Base-by-base conservation (phyloP, 2,329 filamentous ascomycete species). In the Colletotrichum sp. region DNA sequence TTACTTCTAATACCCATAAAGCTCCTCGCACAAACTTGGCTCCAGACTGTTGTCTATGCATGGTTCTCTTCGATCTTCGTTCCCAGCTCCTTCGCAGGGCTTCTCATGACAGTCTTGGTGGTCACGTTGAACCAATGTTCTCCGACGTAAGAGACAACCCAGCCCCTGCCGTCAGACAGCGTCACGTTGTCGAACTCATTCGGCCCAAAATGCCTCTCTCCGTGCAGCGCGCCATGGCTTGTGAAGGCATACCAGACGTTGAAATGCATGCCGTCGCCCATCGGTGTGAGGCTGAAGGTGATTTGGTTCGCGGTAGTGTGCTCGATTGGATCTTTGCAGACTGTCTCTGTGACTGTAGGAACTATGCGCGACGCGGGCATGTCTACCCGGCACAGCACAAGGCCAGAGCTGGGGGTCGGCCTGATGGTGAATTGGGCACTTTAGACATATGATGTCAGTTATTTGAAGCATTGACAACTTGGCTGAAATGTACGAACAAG, bases 191-290 rank as follows among this genome's bases (percentile, higher is more conserved):
- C 36, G 10, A 76, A 66, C 34, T 60, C 55, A 6, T 55, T 9
- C 52, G 52, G 26, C 6, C 52, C 60, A 32, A 76, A 36, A 14
- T 71, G 74, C 14, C 48, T 43, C 14, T 43, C 68, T 4, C 74
- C 74, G 24, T 59, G 43, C 16, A 71, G 12, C 18, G 66, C 61
- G 16, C 28, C 74, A 16, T 70, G 64, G 61, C 74, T 74, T 3
- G 76, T 77, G 43, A 74, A 77, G 14, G 71, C 55, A 52, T 63
- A 77, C 76, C 76, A 77, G 28, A 73, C 61, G 28, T 57, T 75
- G 26, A 77, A 71, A 16, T 67, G 66, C 76, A 73, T 74, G 6
- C 76, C 70, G 16, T 59, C 28, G 6, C 69, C 76, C 60, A 74
- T 65, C 8, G 72, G 65, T 28, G 59, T 60, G n/a, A 76, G 52